Base-by-base conservation (phyloP, 2,329 filamentous ascomycete genomes). In the Penicillium sp. region DNA sequence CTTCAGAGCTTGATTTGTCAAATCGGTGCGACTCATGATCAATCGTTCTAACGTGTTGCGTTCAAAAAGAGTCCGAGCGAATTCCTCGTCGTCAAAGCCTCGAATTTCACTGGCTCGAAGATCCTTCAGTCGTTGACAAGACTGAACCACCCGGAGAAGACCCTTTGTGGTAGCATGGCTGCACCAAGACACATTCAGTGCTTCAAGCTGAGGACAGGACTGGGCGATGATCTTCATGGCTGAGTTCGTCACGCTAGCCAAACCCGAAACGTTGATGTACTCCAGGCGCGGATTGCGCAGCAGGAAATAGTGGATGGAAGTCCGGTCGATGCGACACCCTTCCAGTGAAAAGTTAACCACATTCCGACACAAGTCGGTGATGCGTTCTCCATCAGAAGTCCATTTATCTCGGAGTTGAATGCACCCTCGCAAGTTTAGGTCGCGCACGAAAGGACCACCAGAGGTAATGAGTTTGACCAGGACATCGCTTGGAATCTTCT, bases 181-280 rank as follows among this genome's bases (percentile, higher is more conserved):
- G 69, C 93, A 98, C 88, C 91, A 97, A 0, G 89, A 94, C 14
- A 97, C 79, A 56, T 96, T 94, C 50, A 97, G 76, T 39, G 79
- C 76, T 64, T 94, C 83, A n/a, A 98, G 73, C 33, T 84, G 81
- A 1, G 83, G 81, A 56, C 91, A 97, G 26, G 84, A 83, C 37
- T 84, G 76, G 1, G 87, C 83, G 44, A 98, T 84, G 44, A 94
- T 87, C 58, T 84, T 87, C 79, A 94, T 90, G 0, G 87, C 86
- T 15, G 80, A 79, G 60, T 95, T 94, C 19, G 84, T 88, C n/a
- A 68, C 61, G 9, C 83, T 83, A 2, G 80, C 73, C 46, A 97
- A 75, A 0, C 89, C 90, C 2, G 87, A 87, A 25, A 98, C 71
- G 57, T 96, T 96, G 54, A 97, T 76, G 55, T 88, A 83, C n/a